Evolutionary conservation across 768 basidiomycete species (phyloP).

Genomic region (Amylocystis lapponica): DNA sequence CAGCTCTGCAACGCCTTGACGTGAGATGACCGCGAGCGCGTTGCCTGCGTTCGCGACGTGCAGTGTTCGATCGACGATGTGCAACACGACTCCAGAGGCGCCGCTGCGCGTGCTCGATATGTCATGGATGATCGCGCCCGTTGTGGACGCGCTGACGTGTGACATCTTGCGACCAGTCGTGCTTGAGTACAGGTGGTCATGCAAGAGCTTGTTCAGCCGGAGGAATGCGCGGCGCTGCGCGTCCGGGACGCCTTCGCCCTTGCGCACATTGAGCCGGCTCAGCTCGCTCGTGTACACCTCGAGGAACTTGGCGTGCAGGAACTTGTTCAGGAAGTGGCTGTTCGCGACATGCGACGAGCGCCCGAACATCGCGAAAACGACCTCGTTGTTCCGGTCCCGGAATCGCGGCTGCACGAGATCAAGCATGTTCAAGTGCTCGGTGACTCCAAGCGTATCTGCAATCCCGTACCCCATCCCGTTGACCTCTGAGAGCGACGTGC

Average conservation of each 20-base stretch:
- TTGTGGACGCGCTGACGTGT: slow-evolving; percentile 44
- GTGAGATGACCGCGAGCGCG: slow-evolving; percentile 80
- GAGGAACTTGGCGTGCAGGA: slow-evolving; percentile 76
- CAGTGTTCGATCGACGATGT: slow-evolving; percentile 72
- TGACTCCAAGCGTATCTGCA: slow-evolving; percentile 81
- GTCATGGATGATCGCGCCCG: slow-evolving; percentile 33
- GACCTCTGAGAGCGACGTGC: slow-evolving; percentile 84
- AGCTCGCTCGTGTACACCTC: slow-evolving; percentile 57
- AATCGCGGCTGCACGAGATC: slow-evolving; percentile 91
- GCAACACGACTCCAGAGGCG: slow-evolving; percentile 82
- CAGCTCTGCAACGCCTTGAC: slow-evolving; percentile 63
- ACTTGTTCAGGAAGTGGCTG: slow-evolving; percentile 74
- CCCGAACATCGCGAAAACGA: slow-evolving; percentile 96
- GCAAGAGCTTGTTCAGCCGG: slow-evolving; percentile 74
- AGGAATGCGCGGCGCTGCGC: slow-evolving; percentile 87
- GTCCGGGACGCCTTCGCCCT: slow-evolving; percentile 55
- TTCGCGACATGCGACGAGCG: slow-evolving; percentile 52
- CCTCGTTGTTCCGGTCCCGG: slow-evolving; percentile 68
- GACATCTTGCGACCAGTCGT: slow-evolving; percentile 64
- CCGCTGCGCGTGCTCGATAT: slow-evolving; percentile 58
- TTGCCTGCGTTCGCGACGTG: slow-evolving; percentile 90
- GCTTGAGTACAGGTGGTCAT: slow-evolving; percentile 54
- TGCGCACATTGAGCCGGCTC: slow-evolving; percentile 32
- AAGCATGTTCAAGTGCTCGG: slow-evolving; percentile 80
- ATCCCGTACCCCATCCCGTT: slow-evolving; percentile 95